These are phyloP conservation scores for Tetradesmus lagerheimii DNA, from an alignment of 139 green algal genomes.

Conservation along the genomic window DNA sequence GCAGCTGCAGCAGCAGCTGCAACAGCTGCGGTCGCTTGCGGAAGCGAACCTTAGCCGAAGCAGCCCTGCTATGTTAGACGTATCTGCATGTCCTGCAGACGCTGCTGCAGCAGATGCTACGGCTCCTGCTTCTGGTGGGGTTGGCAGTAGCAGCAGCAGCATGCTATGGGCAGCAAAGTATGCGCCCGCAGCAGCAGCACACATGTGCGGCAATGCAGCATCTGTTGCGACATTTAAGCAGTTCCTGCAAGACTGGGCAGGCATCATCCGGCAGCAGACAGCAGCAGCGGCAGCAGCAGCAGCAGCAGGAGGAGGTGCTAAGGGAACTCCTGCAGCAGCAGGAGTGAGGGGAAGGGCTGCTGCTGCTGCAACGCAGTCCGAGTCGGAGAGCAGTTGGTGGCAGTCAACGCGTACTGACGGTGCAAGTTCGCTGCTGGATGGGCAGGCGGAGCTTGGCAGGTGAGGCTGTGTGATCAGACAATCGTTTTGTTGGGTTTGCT, in stretches of 20 bases:
- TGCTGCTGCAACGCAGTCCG: not conserved
- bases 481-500: not conserved
- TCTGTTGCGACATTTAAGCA: not conserved
- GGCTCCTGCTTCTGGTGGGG: not conserved
- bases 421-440: not conserved
- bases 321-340: not conserved
- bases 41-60: not conserved
- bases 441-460: not conserved
- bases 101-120: not conserved
- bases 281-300: not conserved
- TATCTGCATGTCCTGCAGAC: not conserved
- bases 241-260: slow-evolving; percentile 47
- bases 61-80: not conserved
- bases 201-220: slow-evolving; percentile 48
- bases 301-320: not conserved
- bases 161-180: slow-evolving; percentile 49
- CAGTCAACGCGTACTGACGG: not conserved
- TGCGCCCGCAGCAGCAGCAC: slow-evolving; percentile 8
- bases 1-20: slow-evolving; percentile 10
- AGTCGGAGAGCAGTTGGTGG: slow-evolving; percentile 36
- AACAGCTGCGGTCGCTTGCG: not conserved
- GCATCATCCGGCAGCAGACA: slow-evolving; percentile 13
- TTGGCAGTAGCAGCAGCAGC: not conserved
- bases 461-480: not conserved
- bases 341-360: not conserved